A percentile compares a stretch with the other conserved stretches of the same genome.
These are phyloP conservation scores for Breynia disticha DNA, from an alignment of 441 rosid species.

Conservation along the genomic window DNA sequence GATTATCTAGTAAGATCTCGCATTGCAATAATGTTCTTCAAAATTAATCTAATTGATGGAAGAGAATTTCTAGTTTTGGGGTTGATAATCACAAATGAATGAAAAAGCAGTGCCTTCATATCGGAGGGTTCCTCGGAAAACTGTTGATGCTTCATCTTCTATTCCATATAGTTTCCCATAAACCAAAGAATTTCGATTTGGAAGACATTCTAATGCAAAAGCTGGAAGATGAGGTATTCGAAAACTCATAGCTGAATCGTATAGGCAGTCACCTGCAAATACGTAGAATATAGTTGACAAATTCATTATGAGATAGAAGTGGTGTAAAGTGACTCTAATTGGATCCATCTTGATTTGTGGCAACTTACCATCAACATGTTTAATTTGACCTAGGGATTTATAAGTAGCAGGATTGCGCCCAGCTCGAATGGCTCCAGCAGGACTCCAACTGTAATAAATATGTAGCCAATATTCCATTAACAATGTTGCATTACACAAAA, in stretches of 20 bases:
- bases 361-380: conserved; percentile 58
- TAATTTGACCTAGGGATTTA: conserved; percentile 39
- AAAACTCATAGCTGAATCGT: conserved; percentile 56
- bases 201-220: conserved; percentile 88
- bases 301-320: too few species aligned
- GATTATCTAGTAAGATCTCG: too few species aligned
- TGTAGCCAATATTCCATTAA: background rate
- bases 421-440: conserved; percentile 80
- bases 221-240: conserved; percentile 80
- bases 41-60: background rate
- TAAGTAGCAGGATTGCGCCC: conserved; percentile 80
- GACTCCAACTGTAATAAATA: conserved; percentile 63
- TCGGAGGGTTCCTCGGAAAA: conserved; percentile 91
- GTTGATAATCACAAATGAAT: background rate
- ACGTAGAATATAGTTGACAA: background rate
- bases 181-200: conserved; percentile 75
- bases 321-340: background rate
- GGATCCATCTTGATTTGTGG: conserved; percentile 2
- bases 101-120: conserved; percentile 51
- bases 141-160: conserved; percentile 62
- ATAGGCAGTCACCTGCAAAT: conserved; percentile 57
- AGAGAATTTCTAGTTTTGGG: background rate
- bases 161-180: conserved; percentile 76
- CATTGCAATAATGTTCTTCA: too few species aligned
- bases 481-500: too few species aligned